Base-by-base conservation (phyloP, 2,329 filamentous ascomycete species). In the Botrytis squamosa region DNA sequence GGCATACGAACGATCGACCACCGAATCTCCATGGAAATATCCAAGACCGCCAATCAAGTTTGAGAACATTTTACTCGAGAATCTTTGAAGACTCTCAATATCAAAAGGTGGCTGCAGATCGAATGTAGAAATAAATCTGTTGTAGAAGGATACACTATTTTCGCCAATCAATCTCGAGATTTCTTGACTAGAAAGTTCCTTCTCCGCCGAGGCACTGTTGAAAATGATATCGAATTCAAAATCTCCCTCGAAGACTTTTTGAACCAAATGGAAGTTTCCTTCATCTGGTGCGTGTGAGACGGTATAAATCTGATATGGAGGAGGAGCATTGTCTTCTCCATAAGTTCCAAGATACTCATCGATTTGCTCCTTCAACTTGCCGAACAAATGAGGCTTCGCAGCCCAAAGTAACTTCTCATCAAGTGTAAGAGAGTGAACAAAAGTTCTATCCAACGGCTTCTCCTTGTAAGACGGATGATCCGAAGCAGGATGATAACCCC, bases 191-290 rank as follows among this genome's bases (percentile, higher is more conserved):
- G 84, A 86, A 52, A 89, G 77, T 29, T 87, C 85, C 77, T 85
- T 85, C 44, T 84, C 70, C 6, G 90, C 88, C 29, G 93, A 95
- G 22, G 85, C 90, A 74, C 95, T 97, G 7, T 93, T 94, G 84
- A 94, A 98, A 67, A 98, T 86, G 71, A 98, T 87, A 81, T 98
- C 96, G 78, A 98, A 98, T 85, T 95, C 94, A 80, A 98, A 99
- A 1, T 91, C 83, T 2, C 96, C 95, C 78, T 95, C 89, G 78
- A 97, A 98, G 3, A 94, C 89, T 84, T 97, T 98, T 83, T 99
- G 94, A 25, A 98, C 87, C 59, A 97, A 84, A 76, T 99, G 95
- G 22, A 93, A 84, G 80, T 98, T 98, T 44, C 94, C 95, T 20
- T 83, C 79, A 8, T 88, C 89, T 4, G 92, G 90, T 46, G 84